These are phyloP conservation scores for Nakaseomyces glabratus DNA, from an alignment of 1,139 yeast genomes.

Conservation along the genomic window DNA sequence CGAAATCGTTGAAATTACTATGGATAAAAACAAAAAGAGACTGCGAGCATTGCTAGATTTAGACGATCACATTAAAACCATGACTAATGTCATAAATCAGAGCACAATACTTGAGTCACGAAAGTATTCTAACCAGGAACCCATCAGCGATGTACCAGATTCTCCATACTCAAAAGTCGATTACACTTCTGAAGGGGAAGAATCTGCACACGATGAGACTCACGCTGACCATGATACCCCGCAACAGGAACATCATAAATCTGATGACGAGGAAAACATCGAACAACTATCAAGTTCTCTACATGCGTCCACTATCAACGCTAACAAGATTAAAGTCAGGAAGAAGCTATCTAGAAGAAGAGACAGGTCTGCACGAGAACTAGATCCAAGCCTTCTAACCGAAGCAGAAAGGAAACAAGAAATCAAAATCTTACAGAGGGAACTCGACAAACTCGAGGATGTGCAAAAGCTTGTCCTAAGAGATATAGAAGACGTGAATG, in stretches of 20 bases:
- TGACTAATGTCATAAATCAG: conserved; percentile 4
- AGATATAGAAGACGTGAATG: conserved; percentile 32
- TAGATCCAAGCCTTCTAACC: conserved; percentile 28
- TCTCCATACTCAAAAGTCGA: neutral
- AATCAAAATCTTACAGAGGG: conserved; percentile 26
- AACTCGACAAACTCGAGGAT: conserved; percentile 32
- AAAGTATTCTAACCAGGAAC: neutral
- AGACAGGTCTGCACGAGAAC: conserved; percentile 7
- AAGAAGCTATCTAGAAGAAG: conserved; percentile 13
- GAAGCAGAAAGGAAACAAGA: conserved; percentile 31
- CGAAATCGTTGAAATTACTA: conserved; percentile 38
- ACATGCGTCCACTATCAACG: conserved; percentile 10
- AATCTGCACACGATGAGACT: neutral
- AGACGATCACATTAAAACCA: conserved; percentile 12
- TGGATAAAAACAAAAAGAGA: conserved; percentile 28
- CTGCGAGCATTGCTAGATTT: conserved; percentile 25
- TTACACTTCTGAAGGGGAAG: neutral
- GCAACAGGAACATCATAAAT: too few relatives aligned
- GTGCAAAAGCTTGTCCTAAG: conserved; percentile 31
- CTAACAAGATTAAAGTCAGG: conserved; percentile 11
- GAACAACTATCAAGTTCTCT: conserved; percentile 1
- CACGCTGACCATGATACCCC: neutral
- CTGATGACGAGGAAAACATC: neutral
- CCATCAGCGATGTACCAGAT: neutral
- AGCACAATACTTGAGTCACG: conserved; percentile 2